phyloP scores from a whole-genome alignment of 2,329 filamentous ascomycete species.

The Cytospora piceae region DNA sequence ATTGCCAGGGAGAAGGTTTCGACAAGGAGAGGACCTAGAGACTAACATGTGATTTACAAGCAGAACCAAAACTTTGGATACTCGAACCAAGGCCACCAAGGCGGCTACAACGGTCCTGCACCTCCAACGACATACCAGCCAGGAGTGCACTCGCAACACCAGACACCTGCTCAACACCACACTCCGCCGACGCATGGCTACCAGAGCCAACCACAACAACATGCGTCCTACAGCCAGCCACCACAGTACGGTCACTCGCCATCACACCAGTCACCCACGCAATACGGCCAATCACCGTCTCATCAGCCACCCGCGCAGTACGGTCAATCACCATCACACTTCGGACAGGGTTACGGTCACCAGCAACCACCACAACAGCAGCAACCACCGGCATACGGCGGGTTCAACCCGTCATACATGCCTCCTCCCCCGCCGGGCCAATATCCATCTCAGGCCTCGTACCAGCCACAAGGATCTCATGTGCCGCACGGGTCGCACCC shows the following conservation, averaged over 20 bases:
- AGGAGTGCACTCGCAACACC: constrained; percentile 33
- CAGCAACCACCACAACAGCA: constrained; percentile 9
- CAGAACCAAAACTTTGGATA: constrained; percentile 63
- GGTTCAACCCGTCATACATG: constrained; percentile 30
- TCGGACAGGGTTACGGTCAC: constrained; percentile 18
- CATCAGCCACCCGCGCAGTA: constrained; percentile 19
- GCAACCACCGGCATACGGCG: constrained; percentile 14
- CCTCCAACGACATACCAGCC: constrained; percentile 65
- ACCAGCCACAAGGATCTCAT: constrained; percentile 30
- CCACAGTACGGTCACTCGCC: constrained; percentile 33
- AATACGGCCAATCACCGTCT: constrained; percentile 30
- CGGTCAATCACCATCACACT: constrained; percentile 31
- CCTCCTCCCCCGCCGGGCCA: constrained; percentile 35
- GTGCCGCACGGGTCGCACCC: constrained; percentile 22
- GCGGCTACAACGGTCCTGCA: constrained; percentile 64
- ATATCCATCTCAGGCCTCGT: constrained; percentile 30
- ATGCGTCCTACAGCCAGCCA: constrained; percentile 3
- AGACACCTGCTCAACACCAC: constrained; percentile 36
- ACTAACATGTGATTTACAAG: neutral
- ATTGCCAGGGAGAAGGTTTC: neutral
- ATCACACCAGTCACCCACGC: constrained; percentile 35
- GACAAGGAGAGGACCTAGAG: no score
- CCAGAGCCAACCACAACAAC: constrained; percentile 17
- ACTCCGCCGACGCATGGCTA: constrained; percentile 36
- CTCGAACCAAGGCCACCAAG: constrained; percentile 57